phyloP scores from a whole-genome alignment of 495 filamentous ascomycete species.

The Hapsidospora chrysogenum region DNA sequence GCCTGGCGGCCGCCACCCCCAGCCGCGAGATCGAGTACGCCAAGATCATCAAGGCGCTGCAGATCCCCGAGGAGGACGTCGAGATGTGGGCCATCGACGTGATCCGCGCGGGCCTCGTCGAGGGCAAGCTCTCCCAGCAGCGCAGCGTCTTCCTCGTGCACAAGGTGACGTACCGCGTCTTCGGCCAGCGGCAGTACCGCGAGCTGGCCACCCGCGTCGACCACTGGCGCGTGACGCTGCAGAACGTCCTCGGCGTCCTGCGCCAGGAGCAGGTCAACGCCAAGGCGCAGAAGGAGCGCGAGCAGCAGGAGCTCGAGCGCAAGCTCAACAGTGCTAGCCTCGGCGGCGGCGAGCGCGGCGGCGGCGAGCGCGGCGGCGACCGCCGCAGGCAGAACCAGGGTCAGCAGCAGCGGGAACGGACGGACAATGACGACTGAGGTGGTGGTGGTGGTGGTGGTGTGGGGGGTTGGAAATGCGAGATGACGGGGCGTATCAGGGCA shows the following conservation, averaged over 20 bases:
- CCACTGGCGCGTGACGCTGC: conserved; percentile 68
- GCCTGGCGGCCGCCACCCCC: conserved; percentile 63
- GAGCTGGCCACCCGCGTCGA: conserved; percentile 80
- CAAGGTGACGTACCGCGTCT: conserved; percentile 84
- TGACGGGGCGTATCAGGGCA: no score
- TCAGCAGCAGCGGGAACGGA: conserved; percentile 18
- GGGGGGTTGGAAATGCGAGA: conserved; percentile 1
- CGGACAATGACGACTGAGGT: conserved; percentile 26
- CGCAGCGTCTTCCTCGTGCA: conserved; percentile 88
- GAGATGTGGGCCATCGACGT: conserved; percentile 99
- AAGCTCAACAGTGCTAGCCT: conserved; percentile 30
- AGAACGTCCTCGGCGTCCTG: conserved; percentile 57
- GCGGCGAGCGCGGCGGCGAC: conserved; percentile 10
- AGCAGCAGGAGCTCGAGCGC: conserved; percentile 38
- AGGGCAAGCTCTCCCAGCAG: conserved; percentile 84
- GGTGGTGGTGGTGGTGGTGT: conserved; percentile 1
- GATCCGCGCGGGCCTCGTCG: conserved; percentile 83
- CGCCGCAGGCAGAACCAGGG: no score
- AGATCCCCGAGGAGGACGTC: conserved; percentile 65
- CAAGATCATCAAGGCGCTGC: conserved; percentile 63
- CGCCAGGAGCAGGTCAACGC: conserved; percentile 58
- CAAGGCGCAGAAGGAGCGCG: conserved; percentile 39
- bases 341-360: conserved; percentile 14
- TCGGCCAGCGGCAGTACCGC: conserved; percentile 95
- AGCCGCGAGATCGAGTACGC: conserved; percentile 74